phyloP scores from a whole-genome alignment of 2,329 filamentous ascomycete genomes.

The Xylaria sp. region DNA sequence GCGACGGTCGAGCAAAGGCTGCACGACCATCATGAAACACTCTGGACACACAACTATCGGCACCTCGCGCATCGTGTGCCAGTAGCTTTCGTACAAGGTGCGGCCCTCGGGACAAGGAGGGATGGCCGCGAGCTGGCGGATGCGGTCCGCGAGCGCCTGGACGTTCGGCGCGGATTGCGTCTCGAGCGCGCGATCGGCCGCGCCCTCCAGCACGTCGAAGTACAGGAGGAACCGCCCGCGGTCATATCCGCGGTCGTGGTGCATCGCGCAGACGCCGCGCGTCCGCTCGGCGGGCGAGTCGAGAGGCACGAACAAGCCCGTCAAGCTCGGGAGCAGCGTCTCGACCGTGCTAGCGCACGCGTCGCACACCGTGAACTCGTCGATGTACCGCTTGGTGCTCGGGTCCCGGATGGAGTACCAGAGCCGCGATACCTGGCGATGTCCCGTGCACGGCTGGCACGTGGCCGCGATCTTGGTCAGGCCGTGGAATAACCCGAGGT shows the following conservation, averaged over 20 bases:
- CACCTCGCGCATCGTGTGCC: constrained; percentile 81
- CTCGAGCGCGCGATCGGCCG: constrained; percentile 62
- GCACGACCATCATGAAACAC: constrained; percentile 84
- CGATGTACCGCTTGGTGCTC: constrained; percentile 68
- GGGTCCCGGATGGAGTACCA: constrained; percentile 84
- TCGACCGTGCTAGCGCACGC: constrained; percentile 78
- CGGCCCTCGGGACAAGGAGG: constrained; percentile 73
- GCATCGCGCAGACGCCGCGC: constrained; percentile 74
- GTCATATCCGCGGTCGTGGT: constrained; percentile 53
- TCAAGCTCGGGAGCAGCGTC: constrained; percentile 76
- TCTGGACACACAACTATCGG: constrained; percentile 86
- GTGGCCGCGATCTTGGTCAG: constrained; percentile 71
- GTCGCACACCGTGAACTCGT: constrained; percentile 79
- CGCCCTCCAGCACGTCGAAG: constrained; percentile 68
- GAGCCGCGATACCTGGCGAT: constrained; percentile 63
- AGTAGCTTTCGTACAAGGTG: constrained; percentile 69
- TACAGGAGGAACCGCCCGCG: constrained; percentile 65
- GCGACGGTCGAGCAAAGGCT: constrained; percentile 68
- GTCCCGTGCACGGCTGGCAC: constrained; percentile 67
- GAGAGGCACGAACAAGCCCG: constrained; percentile 70
- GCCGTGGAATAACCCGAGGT: constrained; percentile 74
- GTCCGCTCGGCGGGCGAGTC: constrained; percentile 58
- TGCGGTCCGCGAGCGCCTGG: constrained; percentile 69
- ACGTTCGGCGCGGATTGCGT: constrained; percentile 63
- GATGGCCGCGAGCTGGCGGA: constrained; percentile 66